Evolutionary conservation across 1,139 yeast genomes (phyloP).

Genomic region (Kluyveromyces marxianus): DNA sequence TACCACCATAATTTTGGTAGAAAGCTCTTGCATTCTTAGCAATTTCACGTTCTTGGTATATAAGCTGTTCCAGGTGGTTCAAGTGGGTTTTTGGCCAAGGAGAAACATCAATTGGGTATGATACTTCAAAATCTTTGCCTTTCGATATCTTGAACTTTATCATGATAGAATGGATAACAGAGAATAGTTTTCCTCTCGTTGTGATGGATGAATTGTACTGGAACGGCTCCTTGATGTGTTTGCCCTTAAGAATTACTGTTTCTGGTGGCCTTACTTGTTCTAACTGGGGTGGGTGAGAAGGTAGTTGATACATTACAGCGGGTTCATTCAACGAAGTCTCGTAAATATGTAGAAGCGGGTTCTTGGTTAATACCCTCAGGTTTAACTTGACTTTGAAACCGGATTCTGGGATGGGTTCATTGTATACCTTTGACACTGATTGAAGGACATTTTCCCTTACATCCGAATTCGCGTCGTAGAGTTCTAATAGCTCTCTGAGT

Average conservation of each 20-base stretch:
- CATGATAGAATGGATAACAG: conserved; percentile 45
- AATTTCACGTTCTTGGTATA: conserved; percentile 44
- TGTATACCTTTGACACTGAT: conserved; percentile 23
- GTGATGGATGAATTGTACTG: conserved; percentile 38
- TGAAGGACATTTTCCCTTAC: conserved; percentile 27
- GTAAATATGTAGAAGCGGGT: conserved; percentile 22
- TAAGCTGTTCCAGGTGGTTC: conserved; percentile 41
- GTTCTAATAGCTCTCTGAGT: conserved; percentile 41
- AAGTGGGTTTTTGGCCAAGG: conserved; percentile 44
- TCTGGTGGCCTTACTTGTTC: conserved; percentile 13
- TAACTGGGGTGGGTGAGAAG: conserved; percentile 11
- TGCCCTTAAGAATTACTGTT: conserved; percentile 19
- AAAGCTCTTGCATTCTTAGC: conserved; percentile 33
- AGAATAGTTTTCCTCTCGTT: conserved; percentile 43
- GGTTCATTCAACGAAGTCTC: conserved; percentile 28
- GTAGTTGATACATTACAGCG: conserved; percentile 24
- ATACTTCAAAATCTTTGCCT: conserved; percentile 42
- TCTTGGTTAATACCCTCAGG: conserved; percentile 23
- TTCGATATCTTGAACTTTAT: conserved; percentile 43
- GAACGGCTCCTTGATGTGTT: conserved; percentile 24
- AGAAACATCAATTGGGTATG: conserved; percentile 47
- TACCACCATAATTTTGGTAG: conserved; percentile 28
- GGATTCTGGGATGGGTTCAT: conserved; percentile 22
- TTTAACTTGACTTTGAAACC: conserved; percentile 20
- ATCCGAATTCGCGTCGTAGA: conserved; percentile 27